Conservation (phyloP, 306 rosid species). For the Acmispon strigosus region DNA sequence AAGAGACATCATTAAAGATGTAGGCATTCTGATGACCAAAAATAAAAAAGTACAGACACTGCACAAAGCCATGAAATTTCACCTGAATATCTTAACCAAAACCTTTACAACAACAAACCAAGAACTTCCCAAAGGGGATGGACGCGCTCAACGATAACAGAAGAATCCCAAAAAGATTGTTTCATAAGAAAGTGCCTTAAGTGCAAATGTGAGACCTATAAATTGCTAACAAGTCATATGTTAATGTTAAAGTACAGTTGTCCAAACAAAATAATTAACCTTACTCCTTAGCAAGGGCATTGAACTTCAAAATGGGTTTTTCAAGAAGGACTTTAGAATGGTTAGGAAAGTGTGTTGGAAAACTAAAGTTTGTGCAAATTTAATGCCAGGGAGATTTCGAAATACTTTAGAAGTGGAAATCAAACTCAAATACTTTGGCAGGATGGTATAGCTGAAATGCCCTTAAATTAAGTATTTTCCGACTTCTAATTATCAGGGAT, state of each 20-base stretch:
- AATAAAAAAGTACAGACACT: background rate
- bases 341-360: background rate
- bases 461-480: background rate
- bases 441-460: background rate
- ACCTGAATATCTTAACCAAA: background rate
- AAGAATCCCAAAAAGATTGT: background rate
- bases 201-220: no score
- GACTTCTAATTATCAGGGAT: background rate
- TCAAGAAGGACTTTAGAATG: background rate
- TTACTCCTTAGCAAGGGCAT: background rate
- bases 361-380: background rate
- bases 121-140: background rate
- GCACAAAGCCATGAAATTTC: background rate
- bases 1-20: background rate
- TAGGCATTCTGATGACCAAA: background rate
- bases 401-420: background rate
- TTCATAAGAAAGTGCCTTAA: background rate
- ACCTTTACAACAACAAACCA: background rate
- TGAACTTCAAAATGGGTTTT: conserved; percentile 5
- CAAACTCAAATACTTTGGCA: background rate
- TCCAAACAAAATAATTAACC: background rate
- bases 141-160: background rate
- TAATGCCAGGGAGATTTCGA: background rate
- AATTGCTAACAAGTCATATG: no score
- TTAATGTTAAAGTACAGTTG: no score